Evolutionary conservation across 2,329 filamentous ascomycete species (phyloP).

Genomic region (Venturia pyrina): DNA sequence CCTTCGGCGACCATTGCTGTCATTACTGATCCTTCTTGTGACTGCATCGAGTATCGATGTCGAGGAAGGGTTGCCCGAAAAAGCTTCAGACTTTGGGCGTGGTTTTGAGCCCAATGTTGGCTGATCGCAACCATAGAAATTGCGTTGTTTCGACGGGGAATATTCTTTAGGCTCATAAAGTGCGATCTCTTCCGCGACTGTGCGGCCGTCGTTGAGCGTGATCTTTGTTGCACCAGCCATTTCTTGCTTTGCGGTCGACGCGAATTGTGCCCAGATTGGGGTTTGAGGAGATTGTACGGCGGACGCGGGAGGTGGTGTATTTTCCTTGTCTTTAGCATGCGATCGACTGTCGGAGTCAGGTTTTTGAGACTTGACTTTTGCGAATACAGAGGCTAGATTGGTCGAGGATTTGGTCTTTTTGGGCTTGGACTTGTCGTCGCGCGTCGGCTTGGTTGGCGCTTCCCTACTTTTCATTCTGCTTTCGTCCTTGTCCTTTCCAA

Average conservation of each 20-base stretch:
- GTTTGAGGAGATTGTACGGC: conserved; percentile 39
- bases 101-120: conserved; percentile 20
- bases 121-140: conserved; percentile 46
- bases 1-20: conserved; percentile 14
- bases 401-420: conserved; percentile 75
- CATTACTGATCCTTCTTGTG: conserved; percentile 26
- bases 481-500: conserved; percentile 37
- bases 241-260: conserved; percentile 24
- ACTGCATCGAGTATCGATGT: conserved; percentile 30
- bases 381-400: conserved; percentile 68
- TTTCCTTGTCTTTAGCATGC: conserved; percentile 66
- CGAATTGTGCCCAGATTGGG: conserved; percentile 75
- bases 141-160: conserved; percentile 51
- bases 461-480: conserved; percentile 24
- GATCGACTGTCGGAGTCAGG: conserved; percentile 44
- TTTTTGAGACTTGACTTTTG: conserved; percentile 63
- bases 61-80: conserved; percentile 32
- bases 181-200: conserved; percentile 44
- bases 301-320: conserved; percentile 52
- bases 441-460: conserved; percentile 14
- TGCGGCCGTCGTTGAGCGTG: conserved; percentile 33
- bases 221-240: conserved; percentile 25
- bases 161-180: conserved; percentile 51
- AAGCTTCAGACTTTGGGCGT: conserved; percentile 44
- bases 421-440: conserved; percentile 27